Percentiles rank a stretch among this genome's conserved stretches.
Conservation (phyloP, 495 filamentous ascomycete species). For the Talaromyces nanjingensis region DNA sequence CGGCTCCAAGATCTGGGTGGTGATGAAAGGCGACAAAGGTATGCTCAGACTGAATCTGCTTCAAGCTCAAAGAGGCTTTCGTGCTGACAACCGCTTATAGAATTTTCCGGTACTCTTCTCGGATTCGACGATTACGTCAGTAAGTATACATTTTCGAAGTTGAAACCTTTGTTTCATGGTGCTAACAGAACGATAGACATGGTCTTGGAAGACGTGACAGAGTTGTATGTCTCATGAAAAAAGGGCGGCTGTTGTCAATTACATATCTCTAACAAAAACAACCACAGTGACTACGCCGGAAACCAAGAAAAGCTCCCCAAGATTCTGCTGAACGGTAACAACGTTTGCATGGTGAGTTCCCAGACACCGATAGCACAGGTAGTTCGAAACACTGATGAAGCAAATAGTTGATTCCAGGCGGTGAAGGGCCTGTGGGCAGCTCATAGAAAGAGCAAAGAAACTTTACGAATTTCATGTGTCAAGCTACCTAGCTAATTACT, state of each 20-base stretch:
- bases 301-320: conserved; percentile 81
- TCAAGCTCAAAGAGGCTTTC: not conserved
- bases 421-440: conserved; percentile 60
- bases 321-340: conserved; percentile 96
- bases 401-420: conserved; percentile 74
- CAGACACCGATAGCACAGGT: conserved; percentile 1
- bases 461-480: not conserved
- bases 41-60: conserved; percentile 10
- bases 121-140: conserved; percentile 99
- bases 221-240: conserved; percentile 60
- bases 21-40: conserved; percentile 99
- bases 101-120: conserved; percentile 87
- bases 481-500: not conserved
- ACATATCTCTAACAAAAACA: conserved; percentile 12
- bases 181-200: conserved; percentile 57
- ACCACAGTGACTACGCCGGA: conserved; percentile 77
- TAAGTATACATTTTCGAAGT: conserved; percentile 46
- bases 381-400: conserved; percentile 2
- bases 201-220: conserved; percentile 95
- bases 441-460: conserved; percentile 10
- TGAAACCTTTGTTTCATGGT: not conserved
- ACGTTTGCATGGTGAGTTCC: conserved; percentile 87
- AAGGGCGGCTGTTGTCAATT: not conserved
- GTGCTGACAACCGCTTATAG: conserved; percentile 37
- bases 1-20: conserved; percentile 93